Evolutionary conservation across 2,329 filamentous ascomycete genomes (phyloP).

Genomic region (Penicillium nordicum): DNA sequence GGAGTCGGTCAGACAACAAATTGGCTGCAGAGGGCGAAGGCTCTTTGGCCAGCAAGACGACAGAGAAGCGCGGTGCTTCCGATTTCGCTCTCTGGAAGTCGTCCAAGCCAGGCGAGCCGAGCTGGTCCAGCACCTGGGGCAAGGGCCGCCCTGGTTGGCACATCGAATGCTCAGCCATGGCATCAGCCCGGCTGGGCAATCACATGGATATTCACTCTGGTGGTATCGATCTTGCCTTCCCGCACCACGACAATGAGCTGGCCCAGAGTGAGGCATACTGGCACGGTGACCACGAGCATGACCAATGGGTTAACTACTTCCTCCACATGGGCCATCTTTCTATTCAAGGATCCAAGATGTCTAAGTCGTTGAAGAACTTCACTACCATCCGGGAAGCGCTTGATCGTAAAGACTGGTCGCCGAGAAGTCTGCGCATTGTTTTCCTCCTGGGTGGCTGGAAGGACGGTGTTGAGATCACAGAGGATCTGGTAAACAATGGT

Average conservation of each 20-base stretch:
- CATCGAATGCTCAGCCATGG: constrained; percentile 96
- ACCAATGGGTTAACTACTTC: constrained; percentile 93
- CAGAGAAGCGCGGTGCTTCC: constrained; percentile 68
- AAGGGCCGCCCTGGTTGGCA: constrained; percentile 90
- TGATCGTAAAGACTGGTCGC: constrained; percentile 64
- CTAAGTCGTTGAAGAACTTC: constrained; percentile 93
- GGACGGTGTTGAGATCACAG: constrained; percentile 85
- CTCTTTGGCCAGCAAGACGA: constrained; percentile 60
- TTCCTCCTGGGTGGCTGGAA: constrained; percentile 88
- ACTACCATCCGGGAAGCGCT: constrained; percentile 86
- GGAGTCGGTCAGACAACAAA: constrained; percentile 77
- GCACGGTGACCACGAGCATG: constrained; percentile 44
- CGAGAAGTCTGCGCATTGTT: constrained; percentile 75
- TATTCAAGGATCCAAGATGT: constrained; percentile 92
- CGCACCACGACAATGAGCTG: constrained; percentile 89
- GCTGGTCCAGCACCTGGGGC: constrained; percentile 86
- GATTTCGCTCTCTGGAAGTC: constrained; percentile 96
- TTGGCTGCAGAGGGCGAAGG: constrained; percentile 88
- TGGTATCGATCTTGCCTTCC: constrained; percentile 85
- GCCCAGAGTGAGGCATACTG: constrained; percentile 89
- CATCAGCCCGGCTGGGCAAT: constrained; percentile 77
- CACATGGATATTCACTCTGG: constrained; percentile 92
- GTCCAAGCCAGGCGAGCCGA: constrained; percentile 86
- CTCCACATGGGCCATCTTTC: constrained; percentile 90
- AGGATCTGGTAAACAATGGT: constrained; percentile 71